A percentile compares a stretch with the other conserved stretches of the same genome.
Conservation (phyloP, 495 filamentous ascomycete species). For the Massariosphaeria phaeospora region DNA sequence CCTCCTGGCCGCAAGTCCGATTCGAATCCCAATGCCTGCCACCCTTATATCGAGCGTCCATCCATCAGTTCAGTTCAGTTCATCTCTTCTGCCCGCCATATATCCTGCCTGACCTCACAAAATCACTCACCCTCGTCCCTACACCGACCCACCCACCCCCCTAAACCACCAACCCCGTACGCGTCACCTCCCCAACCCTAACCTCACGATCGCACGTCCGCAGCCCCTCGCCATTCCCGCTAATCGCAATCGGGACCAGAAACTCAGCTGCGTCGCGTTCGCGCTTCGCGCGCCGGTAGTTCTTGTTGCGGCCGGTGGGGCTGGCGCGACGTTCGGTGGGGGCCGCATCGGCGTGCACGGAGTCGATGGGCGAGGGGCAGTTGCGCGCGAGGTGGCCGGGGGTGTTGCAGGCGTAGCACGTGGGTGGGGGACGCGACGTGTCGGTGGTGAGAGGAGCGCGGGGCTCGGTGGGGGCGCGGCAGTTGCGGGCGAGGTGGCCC, state of each 20-base stretch:
- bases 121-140: too few species aligned
- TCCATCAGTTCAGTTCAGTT: too few species aligned
- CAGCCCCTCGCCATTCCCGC: constrained; percentile 1
- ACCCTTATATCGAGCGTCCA: too few species aligned
- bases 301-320: background rate
- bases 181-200: background rate
- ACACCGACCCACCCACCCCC: too few species aligned
- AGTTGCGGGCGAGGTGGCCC: constrained; percentile 10
- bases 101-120: too few species aligned
- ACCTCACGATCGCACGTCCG: constrained; percentile 7
- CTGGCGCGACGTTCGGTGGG: background rate
- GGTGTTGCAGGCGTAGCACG: too few species aligned
- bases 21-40: too few species aligned
- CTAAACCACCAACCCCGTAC: constrained; percentile 1
- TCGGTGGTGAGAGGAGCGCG: background rate
- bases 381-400: background rate
- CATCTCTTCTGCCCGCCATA: too few species aligned
- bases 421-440: too few species aligned
- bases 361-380: background rate
- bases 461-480: background rate
- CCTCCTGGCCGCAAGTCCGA: too few species aligned
- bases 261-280: background rate
- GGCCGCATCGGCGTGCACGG: background rate
- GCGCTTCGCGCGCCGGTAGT: background rate
- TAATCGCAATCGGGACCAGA: background rate